Base-by-base conservation (phyloP, 306 rosid genomes). In the Comarum palustre region DNA sequence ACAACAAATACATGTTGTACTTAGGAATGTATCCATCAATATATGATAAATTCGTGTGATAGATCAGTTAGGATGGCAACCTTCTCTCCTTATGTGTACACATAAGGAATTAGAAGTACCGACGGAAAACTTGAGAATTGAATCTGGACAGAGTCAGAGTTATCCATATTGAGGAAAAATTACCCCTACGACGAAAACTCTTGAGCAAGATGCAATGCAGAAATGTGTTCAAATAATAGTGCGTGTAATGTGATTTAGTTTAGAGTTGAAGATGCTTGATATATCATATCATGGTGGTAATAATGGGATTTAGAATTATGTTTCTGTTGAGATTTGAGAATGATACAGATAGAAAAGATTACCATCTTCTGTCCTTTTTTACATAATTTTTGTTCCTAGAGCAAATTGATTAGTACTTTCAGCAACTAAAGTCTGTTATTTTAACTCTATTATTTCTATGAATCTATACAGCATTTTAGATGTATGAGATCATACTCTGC, bases 101-200 rank as follows among this genome's bases (percentile, higher is more conserved):
- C 7, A 20, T 13, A 15, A 39, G 38, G 66, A 24, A 16, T 22
- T 55, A 55, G 38, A 22, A 69, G 41, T 69, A 51, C 34, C 4
- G 73, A 51, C 73, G 22, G 46, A 20, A 51, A 69, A 69, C 19
- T 69, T 34, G 74, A 51, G 14, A 63, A n/a, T 34, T 51, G 15
- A 20, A 50, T 3, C 14, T 59, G 39, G 64, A 13, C 61, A 55
- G 2, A 51, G 4, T 7, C 61, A 52, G 10, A 52, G 22, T 7
- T 51, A n/a, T 51, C 58, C 55, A 6, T 50, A 19, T 50, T 4
- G 6, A 19, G 24, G 5, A 50, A 17, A 50, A 5, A 12, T 10
- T 43, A 10, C 15, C 19, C 6, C 1, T 4, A 16, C 20, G 27
- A 6, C 6, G 3, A 22, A 55, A 55, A 22, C 13, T 54, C 61